Evolutionary conservation across 108 stramenopile genomes (phyloP).

Genomic region (Discostella stelligeroides): DNA sequence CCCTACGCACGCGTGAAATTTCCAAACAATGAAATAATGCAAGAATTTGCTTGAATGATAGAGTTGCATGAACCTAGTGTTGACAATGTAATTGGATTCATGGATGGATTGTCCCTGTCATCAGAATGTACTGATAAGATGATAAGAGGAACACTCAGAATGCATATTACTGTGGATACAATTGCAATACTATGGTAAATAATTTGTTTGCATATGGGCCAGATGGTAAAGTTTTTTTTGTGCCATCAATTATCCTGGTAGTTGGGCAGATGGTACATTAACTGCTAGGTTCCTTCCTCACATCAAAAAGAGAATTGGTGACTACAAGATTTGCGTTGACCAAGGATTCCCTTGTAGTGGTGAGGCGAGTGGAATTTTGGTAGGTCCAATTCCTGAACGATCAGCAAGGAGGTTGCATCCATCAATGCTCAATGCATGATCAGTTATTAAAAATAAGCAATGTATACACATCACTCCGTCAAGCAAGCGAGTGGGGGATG

Average conservation of each 20-base stretch:
- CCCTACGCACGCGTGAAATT: not conserved
- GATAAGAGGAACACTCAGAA: not conserved
- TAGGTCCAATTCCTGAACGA: constrained; percentile 10
- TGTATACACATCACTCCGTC: constrained; percentile 10
- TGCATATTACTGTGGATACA: too few species aligned
- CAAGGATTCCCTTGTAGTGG: constrained; percentile 4
- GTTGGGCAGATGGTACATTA: constrained; percentile 3
- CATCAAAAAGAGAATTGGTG: not conserved
- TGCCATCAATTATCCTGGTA: too few species aligned
- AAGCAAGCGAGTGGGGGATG: constrained; percentile 24
- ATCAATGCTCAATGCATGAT: constrained; percentile 8
- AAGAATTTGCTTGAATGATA: constrained; percentile 7
- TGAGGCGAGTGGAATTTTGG: not conserved
- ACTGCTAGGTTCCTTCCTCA: constrained; percentile 2
- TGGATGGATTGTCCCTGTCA: constrained; percentile 8
- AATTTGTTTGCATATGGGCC: constrained; percentile 28
- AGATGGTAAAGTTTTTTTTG: too few species aligned
- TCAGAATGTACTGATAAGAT: constrained; percentile 3
- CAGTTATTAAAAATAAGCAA: constrained; percentile 1
- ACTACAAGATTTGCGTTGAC: constrained; percentile 7
- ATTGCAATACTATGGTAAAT: constrained; percentile 16
- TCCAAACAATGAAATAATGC: constrained; percentile 3
- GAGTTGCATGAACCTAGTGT: not conserved
- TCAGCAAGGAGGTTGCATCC: constrained; percentile 1
- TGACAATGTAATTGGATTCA: constrained; percentile 10